phyloP scores from a whole-genome alignment of 495 filamentous ascomycete species.

The Apiosordaria backusii region DNA sequence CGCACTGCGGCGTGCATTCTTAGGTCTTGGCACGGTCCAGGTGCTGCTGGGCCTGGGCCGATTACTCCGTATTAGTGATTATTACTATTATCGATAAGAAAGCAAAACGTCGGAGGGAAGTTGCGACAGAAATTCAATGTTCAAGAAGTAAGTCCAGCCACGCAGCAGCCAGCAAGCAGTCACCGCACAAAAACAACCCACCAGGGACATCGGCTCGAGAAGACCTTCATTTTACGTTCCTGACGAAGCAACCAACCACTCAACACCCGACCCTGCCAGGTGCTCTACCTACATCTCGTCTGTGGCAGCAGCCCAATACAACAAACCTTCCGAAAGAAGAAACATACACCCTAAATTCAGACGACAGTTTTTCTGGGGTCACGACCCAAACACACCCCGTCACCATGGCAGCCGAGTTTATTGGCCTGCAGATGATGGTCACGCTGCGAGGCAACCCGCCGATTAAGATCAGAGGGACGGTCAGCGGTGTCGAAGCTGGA shows the following conservation, averaged over 20 bases:
- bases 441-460: constrained; percentile 62
- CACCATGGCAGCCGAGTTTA: constrained; percentile 54
- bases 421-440: constrained; percentile 74
- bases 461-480: constrained; percentile 64
- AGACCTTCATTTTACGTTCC: no score
- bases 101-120: not conserved
- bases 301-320: no score
- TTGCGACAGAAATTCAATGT: constrained; percentile 5
- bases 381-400: constrained; percentile 4
- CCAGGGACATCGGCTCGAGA: no score
- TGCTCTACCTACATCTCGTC: no score
- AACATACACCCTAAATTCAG: no score
- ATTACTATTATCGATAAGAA: not conserved
- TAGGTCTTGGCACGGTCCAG: not conserved
- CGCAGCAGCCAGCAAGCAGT: no score
- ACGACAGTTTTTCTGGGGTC: no score
- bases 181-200: not conserved
- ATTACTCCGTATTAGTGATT: not conserved
- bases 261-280: no score
- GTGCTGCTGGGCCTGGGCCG: not conserved
- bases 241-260: no score
- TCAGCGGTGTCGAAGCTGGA: constrained; percentile 66
- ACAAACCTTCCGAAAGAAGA: no score
- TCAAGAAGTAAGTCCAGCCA: no score
- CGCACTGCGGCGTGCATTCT: not conserved